Conservation (phyloP, 2,329 filamentous ascomycete genomes). For the Colletotrichum siamense region DNA sequence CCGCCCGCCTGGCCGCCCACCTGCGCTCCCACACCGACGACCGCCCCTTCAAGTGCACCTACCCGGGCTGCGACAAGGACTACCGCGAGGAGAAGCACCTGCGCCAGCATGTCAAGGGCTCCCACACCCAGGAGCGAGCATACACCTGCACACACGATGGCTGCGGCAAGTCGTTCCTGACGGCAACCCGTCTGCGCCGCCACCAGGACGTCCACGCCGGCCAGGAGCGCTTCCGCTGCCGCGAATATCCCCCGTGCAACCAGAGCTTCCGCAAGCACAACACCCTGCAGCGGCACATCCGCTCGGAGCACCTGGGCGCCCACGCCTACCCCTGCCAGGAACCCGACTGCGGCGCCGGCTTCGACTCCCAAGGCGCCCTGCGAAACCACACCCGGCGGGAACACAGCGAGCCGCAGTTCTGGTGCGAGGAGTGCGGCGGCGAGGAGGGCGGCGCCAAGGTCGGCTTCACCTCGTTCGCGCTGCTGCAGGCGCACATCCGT, state of each 20-base stretch:
- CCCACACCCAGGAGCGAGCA: slow-evolving; percentile 74
- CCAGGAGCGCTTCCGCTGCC: slow-evolving; percentile 77
- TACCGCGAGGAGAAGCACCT: slow-evolving; percentile 90
- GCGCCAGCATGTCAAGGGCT: slow-evolving; percentile 82
- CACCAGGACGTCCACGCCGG: slow-evolving; percentile 82
- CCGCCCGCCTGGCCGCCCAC: slow-evolving; percentile 80
- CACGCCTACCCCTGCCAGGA: slow-evolving; percentile 75
- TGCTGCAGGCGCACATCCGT: slow-evolving; percentile 76
- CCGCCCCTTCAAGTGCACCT: slow-evolving; percentile 76
- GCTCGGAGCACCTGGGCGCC: slow-evolving; percentile 74
- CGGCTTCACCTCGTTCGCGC: slow-evolving; percentile 74
- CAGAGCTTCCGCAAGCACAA: slow-evolving; percentile 87
- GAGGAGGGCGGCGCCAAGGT: slow-evolving; percentile 47
- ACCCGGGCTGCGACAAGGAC: slow-evolving; percentile 77
- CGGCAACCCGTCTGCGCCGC: slow-evolving; percentile 76
- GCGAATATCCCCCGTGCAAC: slow-evolving; percentile 71
- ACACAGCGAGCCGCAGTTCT: slow-evolving; percentile 75
- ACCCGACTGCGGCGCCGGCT: slow-evolving; percentile 67
- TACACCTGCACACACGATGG: slow-evolving; percentile 72
- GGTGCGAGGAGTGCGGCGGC: slow-evolving; percentile 75
- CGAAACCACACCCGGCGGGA: slow-evolving; percentile 73
- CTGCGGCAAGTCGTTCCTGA: slow-evolving; percentile 84
- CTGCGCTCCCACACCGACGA: slow-evolving; percentile 86
- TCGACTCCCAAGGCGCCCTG: slow-evolving; percentile 75
- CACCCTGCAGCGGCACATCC: slow-evolving; percentile 83